Evolutionary conservation across 2,329 filamentous ascomycete species (phyloP), one percentile per base, ranked within the genome.

Genomic region (Hawksworthiomyces lignivorus): DNA sequence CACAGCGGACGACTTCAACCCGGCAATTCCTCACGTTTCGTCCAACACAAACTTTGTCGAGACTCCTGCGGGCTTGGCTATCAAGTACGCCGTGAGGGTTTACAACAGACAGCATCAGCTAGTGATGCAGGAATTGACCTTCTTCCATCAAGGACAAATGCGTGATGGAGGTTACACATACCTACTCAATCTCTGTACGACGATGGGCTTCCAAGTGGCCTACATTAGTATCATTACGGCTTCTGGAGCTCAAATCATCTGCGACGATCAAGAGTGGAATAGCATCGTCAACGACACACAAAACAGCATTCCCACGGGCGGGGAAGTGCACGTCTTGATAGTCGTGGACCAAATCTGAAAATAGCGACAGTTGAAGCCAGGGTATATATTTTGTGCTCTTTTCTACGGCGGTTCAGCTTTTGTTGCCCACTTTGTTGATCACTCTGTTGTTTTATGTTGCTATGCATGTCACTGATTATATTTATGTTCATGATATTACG

Each of bases 11-110:
- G n/a, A n/a, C n/a, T n/a, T n/a, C n/a, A n/a, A n/a, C n/a, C n/a
- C n/a, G n/a, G n/a, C n/a, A n/a, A n/a, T n/a, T n/a, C n/a, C n/a
- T n/a, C n/a, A n/a, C n/a, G n/a, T n/a, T n/a, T n/a, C n/a, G n/a
- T n/a, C n/a, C n/a, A n/a, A n/a, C n/a, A n/a, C n/a, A n/a, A n/a
- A n/a, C n/a, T n/a, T n/a, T n/a, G n/a, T n/a, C n/a, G n/a, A n/a
- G n/a, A n/a, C n/a, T n/a, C n/a, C n/a, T n/a, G n/a, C n/a, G n/a
- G n/a, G n/a, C n/a, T n/a, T n/a, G n/a, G n/a, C n/a, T n/a, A n/a
- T 47, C 7, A 35, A 36, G n/a, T 48, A 48, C 29, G 36, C 36
- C 17, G 21, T 48, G 21, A 47, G 40, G 24, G 36, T 47, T 1
- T 31, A 43, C 9, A 28, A 39, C 33, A 17, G 29, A n/a, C 18